phyloP scores from a whole-genome alignment of 202 grass and related monocot species.

The Setaria italica region DNA sequence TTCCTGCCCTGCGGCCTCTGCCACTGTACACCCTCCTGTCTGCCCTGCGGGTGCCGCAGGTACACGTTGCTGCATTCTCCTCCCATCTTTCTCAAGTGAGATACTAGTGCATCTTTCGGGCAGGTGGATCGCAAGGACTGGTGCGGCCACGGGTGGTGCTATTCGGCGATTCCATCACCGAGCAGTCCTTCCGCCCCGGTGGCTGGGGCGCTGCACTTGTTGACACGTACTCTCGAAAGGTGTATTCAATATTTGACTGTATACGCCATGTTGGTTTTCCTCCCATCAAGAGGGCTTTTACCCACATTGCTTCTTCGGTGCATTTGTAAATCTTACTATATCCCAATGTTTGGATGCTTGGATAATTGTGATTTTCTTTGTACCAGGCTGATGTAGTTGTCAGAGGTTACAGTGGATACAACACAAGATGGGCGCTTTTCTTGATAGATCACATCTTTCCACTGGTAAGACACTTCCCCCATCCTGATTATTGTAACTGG shows the following conservation, averaged over 20 bases:
- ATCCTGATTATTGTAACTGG: not conserved
- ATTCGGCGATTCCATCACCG: slow-evolving; percentile 88
- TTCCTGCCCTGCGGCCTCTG: not conserved
- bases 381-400: slow-evolving; percentile 81
- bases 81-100: not conserved
- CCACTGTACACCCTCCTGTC: not conserved
- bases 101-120: not conserved
- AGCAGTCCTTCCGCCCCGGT: slow-evolving; percentile 75
- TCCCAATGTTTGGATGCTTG: not conserved
- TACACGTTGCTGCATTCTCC: not conserved
- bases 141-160: slow-evolving; percentile 70
- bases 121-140: slow-evolving; percentile 18
- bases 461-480: slow-evolving; percentile 44
- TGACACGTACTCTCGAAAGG: slow-evolving; percentile 89
- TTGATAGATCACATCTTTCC: slow-evolving; percentile 82
- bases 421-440: slow-evolving; percentile 89
- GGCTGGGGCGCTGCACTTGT: slow-evolving; percentile 84
- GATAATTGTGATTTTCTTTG: slow-evolving; percentile 5
- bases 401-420: slow-evolving; percentile 93
- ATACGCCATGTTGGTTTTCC: not conserved
- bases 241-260: not conserved
- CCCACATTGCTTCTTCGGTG: not conserved
- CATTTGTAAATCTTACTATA: not conserved
- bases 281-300: not conserved
- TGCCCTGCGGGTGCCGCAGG: slow-evolving; percentile 23